Evolutionary conservation across 352 stramenopile species (phyloP).

Genomic region (Phytophthora tubulina): DNA sequence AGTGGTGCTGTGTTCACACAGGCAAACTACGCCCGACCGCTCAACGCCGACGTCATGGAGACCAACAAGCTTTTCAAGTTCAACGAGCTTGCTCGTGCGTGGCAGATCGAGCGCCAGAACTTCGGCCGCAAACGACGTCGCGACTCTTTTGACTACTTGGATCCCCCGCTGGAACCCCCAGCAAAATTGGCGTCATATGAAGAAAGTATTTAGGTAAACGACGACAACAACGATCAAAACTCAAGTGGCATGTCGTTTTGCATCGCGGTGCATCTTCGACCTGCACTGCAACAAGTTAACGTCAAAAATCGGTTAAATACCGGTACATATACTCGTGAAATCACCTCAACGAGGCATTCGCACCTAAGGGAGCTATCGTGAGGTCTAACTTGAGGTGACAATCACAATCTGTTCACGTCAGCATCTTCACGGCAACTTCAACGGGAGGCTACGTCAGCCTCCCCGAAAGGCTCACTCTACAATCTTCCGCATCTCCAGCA

Average conservation of each 20-base stretch:
- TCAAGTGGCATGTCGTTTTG: conserved; percentile 23
- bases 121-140: conserved; percentile 79
- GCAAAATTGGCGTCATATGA: conserved; percentile 80
- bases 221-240: conserved; percentile 44
- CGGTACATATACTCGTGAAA: too few species aligned
- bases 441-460: conserved; percentile 18
- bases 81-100: conserved; percentile 72
- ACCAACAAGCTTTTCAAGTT: conserved; percentile 85
- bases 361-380: too few species aligned
- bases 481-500: conserved; percentile 23
- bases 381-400: too few species aligned
- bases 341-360: too few species aligned
- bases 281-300: too few species aligned
- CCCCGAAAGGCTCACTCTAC: conserved; percentile 15
- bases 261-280: too few species aligned
- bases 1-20: conserved; percentile 81
- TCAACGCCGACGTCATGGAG: conserved; percentile 68
- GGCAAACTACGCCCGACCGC: conserved; percentile 62
- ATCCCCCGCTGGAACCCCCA: conserved; percentile 62
- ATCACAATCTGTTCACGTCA: conserved; percentile 32
- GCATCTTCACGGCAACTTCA: conserved; percentile 33
- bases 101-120: conserved; percentile 83
- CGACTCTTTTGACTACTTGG: conserved; percentile 83
- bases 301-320: too few species aligned
- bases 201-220: conserved; percentile 88